Base-by-base conservation (phyloP, 306 rosid species). In the Quercus suber region DNA sequence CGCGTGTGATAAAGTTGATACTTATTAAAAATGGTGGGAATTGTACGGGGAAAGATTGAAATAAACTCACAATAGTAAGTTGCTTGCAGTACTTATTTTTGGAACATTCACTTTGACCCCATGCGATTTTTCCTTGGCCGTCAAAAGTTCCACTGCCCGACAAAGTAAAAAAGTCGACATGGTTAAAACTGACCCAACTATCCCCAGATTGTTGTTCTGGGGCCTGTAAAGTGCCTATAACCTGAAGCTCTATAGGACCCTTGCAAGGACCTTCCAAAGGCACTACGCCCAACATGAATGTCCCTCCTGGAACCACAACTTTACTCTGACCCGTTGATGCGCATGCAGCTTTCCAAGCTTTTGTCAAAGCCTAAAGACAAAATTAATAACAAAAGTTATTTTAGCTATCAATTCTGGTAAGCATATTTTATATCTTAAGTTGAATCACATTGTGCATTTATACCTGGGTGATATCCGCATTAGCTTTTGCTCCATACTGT, bases 71-170 rank as follows among this genome's bases (percentile, higher is more conserved):
- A 37, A 83, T 74, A 1, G 86, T 49, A 55, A 45, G 77, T 1
- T 15, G n/a, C 14, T 18, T 45, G 71, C 93, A 86, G 0, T 73
- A 18, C 1, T 18, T 8, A 3, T 35, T 71, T 20, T 49, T 84
- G 31, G 71, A 73, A 55, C 91, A 87, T 30, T 83, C 78, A 28
- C 74, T 71, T 73, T 31, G 33, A 12, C 75, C 77, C 89, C 89
- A 90, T 43, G 86, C 55, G 4, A n/a, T 13, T 60, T 20, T 49
- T 53, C 90, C 94, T 55, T 76, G 72, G 6, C 92, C 94, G 68
- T 90, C 84, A 55, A 90, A 86, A 74, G 67, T 37, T 63, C 94
- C 94, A 18, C 69, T 64, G 11, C 92, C 94, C 1, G 79, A 74
- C 15, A 90, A 1, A 4, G 83, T 86, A 51, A 90, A 73, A 31